These are phyloP conservation scores for Colletotrichum eremochloae DNA, from an alignment of 2,329 filamentous ascomycete genomes.

Conservation along the genomic window DNA sequence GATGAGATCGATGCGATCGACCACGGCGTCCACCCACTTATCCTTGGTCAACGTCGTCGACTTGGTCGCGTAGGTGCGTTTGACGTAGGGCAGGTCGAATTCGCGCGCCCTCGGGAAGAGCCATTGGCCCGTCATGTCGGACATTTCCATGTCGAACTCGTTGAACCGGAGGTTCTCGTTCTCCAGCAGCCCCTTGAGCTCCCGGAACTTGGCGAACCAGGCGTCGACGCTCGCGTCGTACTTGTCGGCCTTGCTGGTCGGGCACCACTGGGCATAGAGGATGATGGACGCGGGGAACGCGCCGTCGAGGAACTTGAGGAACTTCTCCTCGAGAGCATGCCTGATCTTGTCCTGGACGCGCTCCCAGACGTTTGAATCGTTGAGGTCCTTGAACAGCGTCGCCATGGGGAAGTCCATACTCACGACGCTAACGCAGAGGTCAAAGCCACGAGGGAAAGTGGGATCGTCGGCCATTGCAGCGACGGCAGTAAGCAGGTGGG, in stretches of 20 bases:
- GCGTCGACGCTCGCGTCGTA: conserved; percentile 50
- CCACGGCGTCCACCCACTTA: conserved; percentile 56
- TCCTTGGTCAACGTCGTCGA: conserved; percentile 56
- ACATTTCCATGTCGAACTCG: conserved; percentile 58
- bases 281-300: conserved; percentile 57
- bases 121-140: conserved; percentile 59
- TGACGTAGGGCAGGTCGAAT: conserved; percentile 63
- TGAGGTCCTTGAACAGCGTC: conserved; percentile 53
- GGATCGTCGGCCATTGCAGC: conserved; percentile 60
- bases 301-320: conserved; percentile 52
- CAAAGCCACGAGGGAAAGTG: conserved; percentile 60
- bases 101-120: conserved; percentile 61
- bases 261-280: conserved; percentile 64
- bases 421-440: conserved; percentile 61
- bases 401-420: conserved; percentile 55
- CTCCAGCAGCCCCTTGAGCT: conserved; percentile 45
- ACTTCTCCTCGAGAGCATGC: conserved; percentile 52
- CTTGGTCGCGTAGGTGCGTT: conserved; percentile 60
- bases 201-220: conserved; percentile 53
- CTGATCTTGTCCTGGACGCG: conserved; percentile 52
- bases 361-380: conserved; percentile 44
- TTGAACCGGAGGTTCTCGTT: conserved; percentile 48
- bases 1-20: conserved; percentile 54
- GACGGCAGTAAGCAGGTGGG: conserved; percentile 54
- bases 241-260: conserved; percentile 52